A percentile compares a stretch with the other conserved stretches of the same genome.
phyloP scores from a whole-genome alignment of 2,329 filamentous ascomycete genomes.

The Hymenoscyphus salicellus region DNA sequence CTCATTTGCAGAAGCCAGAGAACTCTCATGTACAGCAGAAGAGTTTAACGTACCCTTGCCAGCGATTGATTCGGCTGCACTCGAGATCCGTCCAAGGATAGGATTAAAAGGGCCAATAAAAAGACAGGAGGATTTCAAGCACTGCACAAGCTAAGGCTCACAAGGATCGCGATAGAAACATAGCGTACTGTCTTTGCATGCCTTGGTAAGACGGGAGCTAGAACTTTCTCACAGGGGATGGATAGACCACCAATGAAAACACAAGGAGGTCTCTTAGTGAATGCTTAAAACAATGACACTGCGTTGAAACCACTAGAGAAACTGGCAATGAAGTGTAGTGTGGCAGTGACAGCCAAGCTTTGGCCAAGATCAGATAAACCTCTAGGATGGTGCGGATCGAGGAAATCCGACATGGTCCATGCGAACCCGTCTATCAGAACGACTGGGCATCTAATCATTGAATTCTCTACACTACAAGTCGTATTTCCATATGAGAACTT shows the following conservation, averaged over 20 bases:
- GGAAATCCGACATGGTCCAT: background rate
- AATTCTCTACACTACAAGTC: background rate
- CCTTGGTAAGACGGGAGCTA: background rate
- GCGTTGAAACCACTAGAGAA: background rate
- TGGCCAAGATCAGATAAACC: background rate
- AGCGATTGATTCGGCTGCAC: background rate
- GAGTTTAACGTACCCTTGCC: background rate
- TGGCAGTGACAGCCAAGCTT: background rate
- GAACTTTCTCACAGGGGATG: background rate
- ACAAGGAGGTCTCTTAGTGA: background rate
- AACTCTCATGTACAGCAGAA: background rate
- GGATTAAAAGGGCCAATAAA: background rate
- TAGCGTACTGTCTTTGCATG: background rate
- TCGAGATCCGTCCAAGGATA: background rate
- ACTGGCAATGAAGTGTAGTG: background rate
- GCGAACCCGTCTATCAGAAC: background rate
- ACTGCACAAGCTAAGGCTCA: background rate
- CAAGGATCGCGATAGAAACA: background rate
- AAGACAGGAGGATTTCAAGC: background rate
- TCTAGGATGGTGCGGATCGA: background rate
- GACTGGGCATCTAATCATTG: background rate
- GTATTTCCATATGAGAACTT: background rate
- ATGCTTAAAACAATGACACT: background rate
- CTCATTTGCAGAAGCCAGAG: background rate
- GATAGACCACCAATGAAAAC: background rate